Evolutionary conservation across 2,329 filamentous ascomycete species (phyloP).

Genomic region (Aureobasidium leucospermi): DNA sequence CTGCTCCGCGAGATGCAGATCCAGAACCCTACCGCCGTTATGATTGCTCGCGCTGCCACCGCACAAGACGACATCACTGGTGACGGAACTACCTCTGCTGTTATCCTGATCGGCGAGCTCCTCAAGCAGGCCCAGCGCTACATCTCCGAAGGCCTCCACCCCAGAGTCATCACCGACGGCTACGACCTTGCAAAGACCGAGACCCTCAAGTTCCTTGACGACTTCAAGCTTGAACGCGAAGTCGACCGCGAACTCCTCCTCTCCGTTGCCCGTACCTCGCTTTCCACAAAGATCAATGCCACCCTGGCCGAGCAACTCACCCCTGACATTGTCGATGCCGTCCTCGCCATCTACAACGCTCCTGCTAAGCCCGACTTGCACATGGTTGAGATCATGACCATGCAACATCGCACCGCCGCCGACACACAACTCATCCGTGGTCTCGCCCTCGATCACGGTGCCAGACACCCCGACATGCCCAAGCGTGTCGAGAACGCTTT

Average conservation of each 20-base stretch:
- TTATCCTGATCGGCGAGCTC: slow-evolving; percentile 89
- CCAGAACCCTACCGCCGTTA: slow-evolving; percentile 91
- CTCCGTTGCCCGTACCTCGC: slow-evolving; percentile 85
- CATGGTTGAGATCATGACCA: slow-evolving; percentile 99
- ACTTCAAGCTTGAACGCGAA: slow-evolving; percentile 81
- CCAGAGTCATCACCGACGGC: slow-evolving; percentile 91
- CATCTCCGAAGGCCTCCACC: slow-evolving; percentile 94
- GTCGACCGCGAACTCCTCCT: slow-evolving; percentile 91
- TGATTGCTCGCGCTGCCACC: slow-evolving; percentile 76
- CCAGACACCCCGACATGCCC: slow-evolving; percentile 95
- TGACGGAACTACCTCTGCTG: slow-evolving; percentile 94
- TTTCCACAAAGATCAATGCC: slow-evolving; percentile 89
- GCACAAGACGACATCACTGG: slow-evolving; percentile 98
- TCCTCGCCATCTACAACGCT: slow-evolving; percentile 85
- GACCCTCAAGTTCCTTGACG: slow-evolving; percentile 88
- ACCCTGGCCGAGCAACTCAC: slow-evolving; percentile 85
- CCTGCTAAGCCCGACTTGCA: slow-evolving; percentile 92
- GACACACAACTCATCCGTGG: slow-evolving; percentile 95
- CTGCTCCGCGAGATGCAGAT: slow-evolving; percentile 76
- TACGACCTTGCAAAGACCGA: slow-evolving; percentile 96
- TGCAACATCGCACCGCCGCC: slow-evolving; percentile 94
- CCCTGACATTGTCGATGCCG: slow-evolving; percentile 90
- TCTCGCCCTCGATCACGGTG: slow-evolving; percentile 87
- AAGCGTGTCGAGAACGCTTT: slow-evolving; percentile 92
- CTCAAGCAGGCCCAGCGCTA: slow-evolving; percentile 96